phyloP scores from a whole-genome alignment of 345 rosid genomes.

The Nasturtium officinale region DNA sequence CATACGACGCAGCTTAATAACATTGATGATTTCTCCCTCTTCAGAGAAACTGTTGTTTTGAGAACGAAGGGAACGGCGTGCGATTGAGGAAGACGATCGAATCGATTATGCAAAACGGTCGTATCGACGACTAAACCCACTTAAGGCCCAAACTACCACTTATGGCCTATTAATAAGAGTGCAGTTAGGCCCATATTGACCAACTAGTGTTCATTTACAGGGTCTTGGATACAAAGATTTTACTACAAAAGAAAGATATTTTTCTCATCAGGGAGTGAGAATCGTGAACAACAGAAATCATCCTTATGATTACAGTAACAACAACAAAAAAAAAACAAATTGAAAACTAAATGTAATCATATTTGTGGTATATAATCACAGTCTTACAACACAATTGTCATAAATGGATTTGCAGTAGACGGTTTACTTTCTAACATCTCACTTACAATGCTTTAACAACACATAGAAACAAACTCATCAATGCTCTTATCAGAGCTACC shows the following conservation, averaged over 20 bases:
- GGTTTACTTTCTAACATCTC: not conserved
- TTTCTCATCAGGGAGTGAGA: not conserved
- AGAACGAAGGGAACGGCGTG: not conserved
- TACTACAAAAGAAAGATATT: not conserved
- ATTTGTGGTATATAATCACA: not conserved
- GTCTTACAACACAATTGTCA: not conserved
- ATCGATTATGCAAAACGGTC: conserved; percentile 19
- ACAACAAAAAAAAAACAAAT: not conserved
- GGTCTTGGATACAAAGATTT: not conserved
- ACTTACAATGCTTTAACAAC: not conserved
- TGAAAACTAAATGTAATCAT: not conserved
- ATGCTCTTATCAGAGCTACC: conserved; percentile 54
- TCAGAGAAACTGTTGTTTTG: not conserved
- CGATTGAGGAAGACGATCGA: conserved; percentile 13
- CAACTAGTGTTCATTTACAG: not conserved
- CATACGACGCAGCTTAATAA: conserved; percentile 67
- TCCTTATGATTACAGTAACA: not conserved
- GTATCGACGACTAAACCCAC: not conserved
- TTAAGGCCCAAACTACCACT: conserved; percentile 18
- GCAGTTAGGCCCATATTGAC: conserved; percentile 9
- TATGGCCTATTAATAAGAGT: conserved; percentile 12
- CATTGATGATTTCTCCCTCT: conserved; percentile 50
- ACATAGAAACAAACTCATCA: conserved; percentile 43
- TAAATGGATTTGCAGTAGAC: not conserved
- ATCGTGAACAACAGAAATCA: not conserved